Evolutionary conservation across 257 asterid species (phyloP).

Genomic region (Osmanthus fragrans): DNA sequence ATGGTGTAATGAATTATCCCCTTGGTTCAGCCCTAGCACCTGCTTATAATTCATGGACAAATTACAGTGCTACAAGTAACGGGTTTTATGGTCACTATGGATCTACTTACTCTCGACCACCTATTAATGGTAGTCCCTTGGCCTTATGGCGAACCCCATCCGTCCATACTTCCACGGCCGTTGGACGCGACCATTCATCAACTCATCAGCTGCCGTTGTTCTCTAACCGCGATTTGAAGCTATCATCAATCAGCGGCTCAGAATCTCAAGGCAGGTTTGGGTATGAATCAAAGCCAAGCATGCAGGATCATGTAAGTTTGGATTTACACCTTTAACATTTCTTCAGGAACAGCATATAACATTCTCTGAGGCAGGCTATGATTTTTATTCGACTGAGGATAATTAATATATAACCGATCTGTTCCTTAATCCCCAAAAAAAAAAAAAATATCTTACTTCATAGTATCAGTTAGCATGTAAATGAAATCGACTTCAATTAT

Average conservation of each 20-base stretch:
- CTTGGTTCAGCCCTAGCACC: constrained; percentile 32
- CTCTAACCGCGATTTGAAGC: constrained; percentile 23
- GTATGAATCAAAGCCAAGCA: constrained; percentile 44
- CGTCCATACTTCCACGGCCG: constrained; percentile 19
- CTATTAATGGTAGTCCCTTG: constrained; percentile 73
- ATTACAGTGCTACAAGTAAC: not conserved
- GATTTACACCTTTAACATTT: constrained; percentile 65
- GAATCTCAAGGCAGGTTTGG: constrained; percentile 46
- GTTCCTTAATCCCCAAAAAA: not conserved
- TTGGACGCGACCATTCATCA: constrained; percentile 26
- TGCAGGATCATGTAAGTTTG: constrained; percentile 84
- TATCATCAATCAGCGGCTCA: constrained; percentile 28
- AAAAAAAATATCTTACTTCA: too few relatives aligned
- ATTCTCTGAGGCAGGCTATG: constrained; percentile 2
- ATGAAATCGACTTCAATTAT: not conserved
- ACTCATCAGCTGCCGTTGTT: constrained; percentile 43
- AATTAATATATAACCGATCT: not conserved
- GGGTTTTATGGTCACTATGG: constrained; percentile 37
- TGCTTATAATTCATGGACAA: constrained; percentile 39
- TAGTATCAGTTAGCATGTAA: not conserved
- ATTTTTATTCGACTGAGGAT: constrained; percentile 10
- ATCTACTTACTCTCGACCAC: constrained; percentile 28
- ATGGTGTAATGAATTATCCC: constrained; percentile 58
- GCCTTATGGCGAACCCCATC: constrained; percentile 58
- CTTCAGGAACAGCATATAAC: constrained; percentile 7